These are phyloP conservation scores for Backusella australiensis DNA, from an alignment of 192 early-diverging fungal species.

Conservation along the genomic window DNA sequence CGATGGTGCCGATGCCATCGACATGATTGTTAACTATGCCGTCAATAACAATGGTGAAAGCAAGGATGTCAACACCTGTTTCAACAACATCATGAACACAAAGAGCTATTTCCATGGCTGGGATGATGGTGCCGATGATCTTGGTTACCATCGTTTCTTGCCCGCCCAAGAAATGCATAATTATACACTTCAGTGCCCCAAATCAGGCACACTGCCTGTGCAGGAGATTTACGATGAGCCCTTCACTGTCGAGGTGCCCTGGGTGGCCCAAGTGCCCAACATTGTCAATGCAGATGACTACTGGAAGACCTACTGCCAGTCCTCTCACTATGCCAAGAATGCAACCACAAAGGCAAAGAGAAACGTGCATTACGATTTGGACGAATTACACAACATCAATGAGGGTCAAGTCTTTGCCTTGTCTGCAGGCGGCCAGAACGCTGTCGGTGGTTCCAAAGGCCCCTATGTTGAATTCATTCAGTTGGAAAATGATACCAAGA, in stretches of 20 bases:
- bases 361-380: conserved; percentile 9
- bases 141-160: conserved; percentile 39
- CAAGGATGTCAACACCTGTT: conserved; percentile 39
- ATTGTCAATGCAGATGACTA: conserved; percentile 26
- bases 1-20: conserved; percentile 28
- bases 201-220: conserved; percentile 17
- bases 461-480: conserved; percentile 25
- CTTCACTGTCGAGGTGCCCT: conserved; percentile 35
- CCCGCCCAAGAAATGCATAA: conserved; percentile 32
- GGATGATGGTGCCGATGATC: conserved; percentile 41
- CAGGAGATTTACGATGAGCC: conserved; percentile 29
- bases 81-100: conserved; percentile 41
- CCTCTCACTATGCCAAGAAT: conserved; percentile 11
- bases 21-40: conserved; percentile 38
- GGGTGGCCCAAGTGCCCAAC: conserved; percentile 27
- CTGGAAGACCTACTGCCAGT: conserved; percentile 29
- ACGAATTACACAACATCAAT: conserved; percentile 21
- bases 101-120: conserved; percentile 41
- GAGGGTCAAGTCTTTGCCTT: conserved; percentile 28
- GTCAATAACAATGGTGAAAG: conserved; percentile 42
- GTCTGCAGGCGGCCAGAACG: background rate
- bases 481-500: conserved; percentile 15
- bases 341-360: background rate
- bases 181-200: conserved; percentile 32
- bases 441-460: background rate